phyloP scores from a whole-genome alignment of 192 early-diverging fungal species.

The Pilaira anomala region DNA sequence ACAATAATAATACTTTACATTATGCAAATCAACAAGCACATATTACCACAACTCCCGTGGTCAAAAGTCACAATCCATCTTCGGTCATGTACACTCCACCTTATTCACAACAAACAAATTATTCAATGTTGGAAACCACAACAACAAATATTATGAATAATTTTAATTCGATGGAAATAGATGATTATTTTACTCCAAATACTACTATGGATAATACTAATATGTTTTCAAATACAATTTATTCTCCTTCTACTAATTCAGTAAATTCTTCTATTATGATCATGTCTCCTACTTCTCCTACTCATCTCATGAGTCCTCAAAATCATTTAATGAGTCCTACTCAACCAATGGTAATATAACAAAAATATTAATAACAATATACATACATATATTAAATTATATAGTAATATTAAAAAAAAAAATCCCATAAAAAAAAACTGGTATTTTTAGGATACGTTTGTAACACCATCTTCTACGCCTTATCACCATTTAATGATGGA shows the following conservation, averaged over 20 bases:
- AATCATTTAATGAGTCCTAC: slow-evolving; percentile 13
- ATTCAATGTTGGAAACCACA: neutral
- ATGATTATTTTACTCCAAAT: slow-evolving; percentile 11
- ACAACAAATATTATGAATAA: slow-evolving; percentile 2
- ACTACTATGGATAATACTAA: neutral
- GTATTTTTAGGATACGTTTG: too few species aligned
- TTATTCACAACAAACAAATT: neutral
- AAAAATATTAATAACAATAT: neutral
- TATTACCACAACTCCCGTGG: slow-evolving; percentile 4
- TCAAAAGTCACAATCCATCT: slow-evolving; percentile 11
- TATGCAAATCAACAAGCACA: too few species aligned
- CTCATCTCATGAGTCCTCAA: neutral
- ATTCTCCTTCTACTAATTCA: slow-evolving; percentile 15
- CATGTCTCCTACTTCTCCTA: neutral
- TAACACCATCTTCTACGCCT: too few species aligned
- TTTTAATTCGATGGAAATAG: slow-evolving; percentile 8
- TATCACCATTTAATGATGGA: too few species aligned
- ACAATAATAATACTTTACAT: too few species aligned
- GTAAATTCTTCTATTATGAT: slow-evolving; percentile 14
- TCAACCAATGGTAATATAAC: slow-evolving; percentile 9
- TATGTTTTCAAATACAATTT: slow-evolving; percentile 2
- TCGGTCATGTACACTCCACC: neutral
- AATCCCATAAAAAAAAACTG: too few species aligned
- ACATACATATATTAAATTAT: too few species aligned
- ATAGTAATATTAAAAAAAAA: neutral